Base-by-base conservation (phyloP, 2,329 filamentous ascomycete genomes). In the Drechslerella coelobrocha region DNA sequence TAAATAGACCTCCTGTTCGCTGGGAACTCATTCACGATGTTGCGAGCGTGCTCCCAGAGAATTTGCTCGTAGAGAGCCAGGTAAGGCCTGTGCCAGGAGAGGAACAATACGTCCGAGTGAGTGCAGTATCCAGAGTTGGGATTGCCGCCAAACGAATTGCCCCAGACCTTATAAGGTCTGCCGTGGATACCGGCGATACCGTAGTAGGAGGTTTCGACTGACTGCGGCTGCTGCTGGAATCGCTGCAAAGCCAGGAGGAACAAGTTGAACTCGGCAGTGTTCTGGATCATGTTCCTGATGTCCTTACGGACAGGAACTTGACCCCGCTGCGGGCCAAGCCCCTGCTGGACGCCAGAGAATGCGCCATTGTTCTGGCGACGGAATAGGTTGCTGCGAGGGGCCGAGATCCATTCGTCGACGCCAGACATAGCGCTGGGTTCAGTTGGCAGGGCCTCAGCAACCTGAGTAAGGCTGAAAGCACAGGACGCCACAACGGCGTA, bases 141-240 rank as follows among this genome's bases (percentile, higher is more conserved):
- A 29, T 62, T 62, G 0, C 50, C 43, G 6, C 56, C 68, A 14
- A 23, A 37, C 23, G 47, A 39, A 9, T 48, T 48, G 17, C 39
- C 53, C 68, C 68, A 72, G 0, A 54, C 61, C 21, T 48, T 52
- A 19, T 66, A 72, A 8, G 68, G 68, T 57, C 61, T 41, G 6
- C 91, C 91, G 78, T 96, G 91, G 73, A 96, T 90, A 90, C 91
- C 89, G 68, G 89, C 84, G 74, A 95, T 84, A 76, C 90, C 86
- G 79, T 92, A 95, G 82, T 87, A 95, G 43, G 90, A 93, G 29
- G 89, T 81, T 60, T 83, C 82, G 68, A 85, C 81, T 26, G 82
- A 81, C 78, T 91, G 88, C 73, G 87, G 81, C 61, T 85, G 85
- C 71, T 82, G 84, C 79, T 91, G 87, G 81, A 93, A 86, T 80